These are phyloP conservation scores for Clarireedia homoeocarpa DNA, from an alignment of 2,329 filamentous ascomycete species.

Conservation along the genomic window DNA sequence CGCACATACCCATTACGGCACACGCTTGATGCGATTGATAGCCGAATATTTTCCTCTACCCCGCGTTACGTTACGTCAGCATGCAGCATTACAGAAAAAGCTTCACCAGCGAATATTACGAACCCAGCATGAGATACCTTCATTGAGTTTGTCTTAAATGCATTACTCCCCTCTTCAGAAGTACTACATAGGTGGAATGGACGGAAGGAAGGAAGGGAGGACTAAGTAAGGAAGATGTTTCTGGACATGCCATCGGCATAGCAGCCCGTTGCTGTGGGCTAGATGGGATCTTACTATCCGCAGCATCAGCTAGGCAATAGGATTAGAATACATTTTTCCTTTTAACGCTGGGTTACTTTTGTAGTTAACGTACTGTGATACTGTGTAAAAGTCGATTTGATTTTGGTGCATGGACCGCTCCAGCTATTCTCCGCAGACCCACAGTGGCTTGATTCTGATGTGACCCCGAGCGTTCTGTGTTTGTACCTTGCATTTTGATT, in stretches of 20 bases:
- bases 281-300: not conserved
- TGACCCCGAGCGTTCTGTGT: no score
- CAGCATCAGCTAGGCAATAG: not conserved
- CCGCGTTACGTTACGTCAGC: not conserved
- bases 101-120: not conserved
- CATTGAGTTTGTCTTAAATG: not conserved
- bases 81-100: constrained; percentile 4
- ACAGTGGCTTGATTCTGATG: no score
- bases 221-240: not conserved
- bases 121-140: constrained; percentile 6
- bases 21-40: not conserved
- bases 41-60: not conserved
- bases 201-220: not conserved
- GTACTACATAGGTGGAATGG: not conserved
- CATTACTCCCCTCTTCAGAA: constrained; percentile 8
- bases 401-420: no score
- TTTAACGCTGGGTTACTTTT: not conserved
- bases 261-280: not conserved
- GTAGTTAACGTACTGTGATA: no score
- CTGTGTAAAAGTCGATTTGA: no score
- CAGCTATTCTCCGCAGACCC: no score
- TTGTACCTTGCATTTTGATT: no score
- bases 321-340: not conserved
- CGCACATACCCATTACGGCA: not conserved
- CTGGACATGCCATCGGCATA: not conserved